Evolutionary conservation across 345 rosid genomes (phyloP).

Genomic region (Murraya paniculata): DNA sequence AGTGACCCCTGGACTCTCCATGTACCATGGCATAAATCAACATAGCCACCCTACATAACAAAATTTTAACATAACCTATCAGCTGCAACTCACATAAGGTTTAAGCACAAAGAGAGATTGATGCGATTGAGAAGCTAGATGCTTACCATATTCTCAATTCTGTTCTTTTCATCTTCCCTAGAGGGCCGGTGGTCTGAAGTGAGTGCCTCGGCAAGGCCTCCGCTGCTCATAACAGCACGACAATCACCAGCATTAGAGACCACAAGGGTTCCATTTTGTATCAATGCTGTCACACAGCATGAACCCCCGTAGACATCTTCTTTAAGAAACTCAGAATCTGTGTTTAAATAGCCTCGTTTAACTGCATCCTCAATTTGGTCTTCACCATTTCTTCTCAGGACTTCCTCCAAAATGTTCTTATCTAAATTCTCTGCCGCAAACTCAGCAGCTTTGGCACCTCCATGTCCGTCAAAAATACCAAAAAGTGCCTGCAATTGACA

Average conservation of each 20-base stretch:
- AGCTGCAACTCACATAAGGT: not conserved
- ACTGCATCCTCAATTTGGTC: constrained; percentile 50
- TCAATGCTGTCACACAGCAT: constrained; percentile 82
- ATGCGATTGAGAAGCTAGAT: not conserved
- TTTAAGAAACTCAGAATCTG: constrained; percentile 65
- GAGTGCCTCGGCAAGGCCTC: constrained; percentile 71
- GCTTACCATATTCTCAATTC: constrained; percentile 68
- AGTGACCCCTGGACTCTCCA: constrained; percentile 92
- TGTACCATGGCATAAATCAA: constrained; percentile 63
- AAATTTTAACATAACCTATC: not conserved
- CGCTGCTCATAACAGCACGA: constrained; percentile 83
- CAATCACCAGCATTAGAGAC: constrained; percentile 91
- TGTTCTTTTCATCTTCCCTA: constrained; percentile 68
- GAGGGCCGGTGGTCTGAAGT: constrained; percentile 85
- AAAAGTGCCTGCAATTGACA: constrained; percentile 54
- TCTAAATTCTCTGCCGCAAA: constrained; percentile 67
- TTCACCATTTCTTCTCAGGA: constrained; percentile 34
- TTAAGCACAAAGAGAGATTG: not conserved
- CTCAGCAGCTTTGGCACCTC: constrained; percentile 78
- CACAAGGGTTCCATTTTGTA: constrained; percentile 60
- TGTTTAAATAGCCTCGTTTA: constrained; percentile 65
- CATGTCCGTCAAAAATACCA: constrained; percentile 92
- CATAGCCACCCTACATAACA: constrained; percentile 69
- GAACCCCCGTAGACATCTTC: constrained; percentile 68
- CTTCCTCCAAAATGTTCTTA: constrained; percentile 51